These are phyloP conservation scores for Drechslerella dactyloides DNA, from an alignment of 2,329 filamentous ascomycete genomes.

Conservation along the genomic window DNA sequence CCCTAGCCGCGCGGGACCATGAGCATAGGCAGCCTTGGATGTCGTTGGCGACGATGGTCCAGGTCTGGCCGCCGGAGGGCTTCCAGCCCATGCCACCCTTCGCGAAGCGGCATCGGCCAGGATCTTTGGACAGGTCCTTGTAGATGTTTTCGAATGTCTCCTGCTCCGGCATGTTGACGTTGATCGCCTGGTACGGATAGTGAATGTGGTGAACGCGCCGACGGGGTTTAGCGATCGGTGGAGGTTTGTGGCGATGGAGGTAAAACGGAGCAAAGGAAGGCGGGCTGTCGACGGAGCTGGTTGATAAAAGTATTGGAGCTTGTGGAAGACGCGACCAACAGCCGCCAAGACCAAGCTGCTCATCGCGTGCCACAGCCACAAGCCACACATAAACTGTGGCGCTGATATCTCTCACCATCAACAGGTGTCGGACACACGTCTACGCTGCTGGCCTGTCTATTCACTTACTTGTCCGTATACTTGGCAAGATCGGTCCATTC, in stretches of 20 bases:
- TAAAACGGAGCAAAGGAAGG: constrained; percentile 2
- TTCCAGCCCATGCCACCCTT: constrained; percentile 97
- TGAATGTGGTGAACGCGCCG: not conserved
- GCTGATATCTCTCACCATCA: no score
- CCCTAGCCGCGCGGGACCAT: constrained; percentile 92
- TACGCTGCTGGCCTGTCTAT: no score
- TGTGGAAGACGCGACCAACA: constrained; percentile 50
- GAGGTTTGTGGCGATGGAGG: constrained; percentile 3
- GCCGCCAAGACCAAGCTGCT: not conserved
- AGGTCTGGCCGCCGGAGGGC: constrained; percentile 83
- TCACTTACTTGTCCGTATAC: no score
- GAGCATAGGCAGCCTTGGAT: constrained; percentile 75
- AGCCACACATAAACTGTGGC: constrained; percentile 3
- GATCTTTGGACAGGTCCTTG: constrained; percentile 90
- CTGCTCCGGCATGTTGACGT: constrained; percentile 53
- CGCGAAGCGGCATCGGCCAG: constrained; percentile 91
- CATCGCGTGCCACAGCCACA: constrained; percentile 21
- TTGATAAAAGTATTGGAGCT: constrained; percentile 5
- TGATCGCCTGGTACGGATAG: not conserved
- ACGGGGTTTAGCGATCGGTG: not conserved
- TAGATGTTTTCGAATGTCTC: constrained; percentile 98
- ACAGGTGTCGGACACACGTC: no score
- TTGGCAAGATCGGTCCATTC: no score
- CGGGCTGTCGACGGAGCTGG: constrained; percentile 6
- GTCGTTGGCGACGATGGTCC: constrained; percentile 86